Base-by-base conservation (phyloP, 1,284 basidiomycete genomes). In the Acaromyces ingoldii region DNA sequence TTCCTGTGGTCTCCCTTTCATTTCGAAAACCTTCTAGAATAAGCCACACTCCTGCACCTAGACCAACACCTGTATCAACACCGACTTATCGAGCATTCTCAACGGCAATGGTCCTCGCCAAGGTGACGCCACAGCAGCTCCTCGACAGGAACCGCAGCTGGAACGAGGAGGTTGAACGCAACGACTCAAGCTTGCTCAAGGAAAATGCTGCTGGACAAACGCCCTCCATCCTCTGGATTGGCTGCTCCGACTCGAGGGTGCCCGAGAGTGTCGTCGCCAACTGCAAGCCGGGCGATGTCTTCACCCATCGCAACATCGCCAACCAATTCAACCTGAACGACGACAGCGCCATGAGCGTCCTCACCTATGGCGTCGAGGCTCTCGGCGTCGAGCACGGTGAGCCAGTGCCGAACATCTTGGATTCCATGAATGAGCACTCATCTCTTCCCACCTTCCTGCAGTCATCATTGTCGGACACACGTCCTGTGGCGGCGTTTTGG, bases 301-400 rank as follows among this genome's bases (percentile, higher is more conserved):
- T 73, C 52, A 63, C 65, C 31, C 63, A 74, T 51, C 70, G 76
- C 42, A 77, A 77, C 63, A 71, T 78, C 22, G 77, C 77, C 28
- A 76, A 77, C 55, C 76, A 77, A 60, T 85, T 91, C 78, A 85
- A 85, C 62, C 78, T 80, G 1, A 78, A 85, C 57, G 92, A 97
- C 76, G 83, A 84, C 66, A 90, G 83, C 61, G 84, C 84, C 1
- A 79, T 84, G 44, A 82, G 89, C 1, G 87, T 90, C 1, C 81
- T 97, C 57, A 80, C 84, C 6, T 96, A 87, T 76, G 91, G 88
- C 6, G 80, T 96, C 34, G 81, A 83, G 60, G 79, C 82, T 62
- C 80, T 95, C 53, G 85, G 87, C 52, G 86, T 92, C 37, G 81
- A 88, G 76, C 87, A 96, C 78, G 82, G 88, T 89, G 70, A 70